phyloP scores from a whole-genome alignment of 495 filamentous ascomycete genomes.

The Penicillium ochrochloron region DNA sequence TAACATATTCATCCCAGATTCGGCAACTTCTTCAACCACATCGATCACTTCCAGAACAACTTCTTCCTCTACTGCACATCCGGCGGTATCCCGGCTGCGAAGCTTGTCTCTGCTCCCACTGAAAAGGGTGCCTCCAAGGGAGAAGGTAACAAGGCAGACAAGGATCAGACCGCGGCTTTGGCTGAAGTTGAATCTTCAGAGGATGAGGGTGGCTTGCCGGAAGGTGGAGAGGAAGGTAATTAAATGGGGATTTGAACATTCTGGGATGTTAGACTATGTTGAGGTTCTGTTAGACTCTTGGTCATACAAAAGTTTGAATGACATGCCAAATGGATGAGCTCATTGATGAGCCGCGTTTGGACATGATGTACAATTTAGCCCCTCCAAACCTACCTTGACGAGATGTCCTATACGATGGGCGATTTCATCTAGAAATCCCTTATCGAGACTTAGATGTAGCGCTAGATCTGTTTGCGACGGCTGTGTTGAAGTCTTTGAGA shows the following conservation, averaged over 20 bases:
- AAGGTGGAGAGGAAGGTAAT: slow-evolving; percentile 29
- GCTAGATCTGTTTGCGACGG: no score
- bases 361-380: no score
- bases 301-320: not conserved
- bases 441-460: no score
- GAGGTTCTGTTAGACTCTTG: not conserved
- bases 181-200: slow-evolving; percentile 41
- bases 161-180: slow-evolving; percentile 36
- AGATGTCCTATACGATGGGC: no score
- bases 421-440: no score
- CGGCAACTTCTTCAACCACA: slow-evolving; percentile 79
- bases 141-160: slow-evolving; percentile 12
- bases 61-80: slow-evolving; percentile 80
- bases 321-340: not conserved
- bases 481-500: no score
- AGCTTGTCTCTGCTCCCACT: slow-evolving; percentile 25
- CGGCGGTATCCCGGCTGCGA: slow-evolving; percentile 61
- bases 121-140: slow-evolving; percentile 1
- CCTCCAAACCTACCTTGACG: no score
- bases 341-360: not conserved
- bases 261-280: not conserved
- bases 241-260: not conserved
- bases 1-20: slow-evolving; percentile 55
- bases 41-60: slow-evolving; percentile 74
- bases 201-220: slow-evolving; percentile 29